Evolutionary conservation across 1,284 basidiomycete genomes (phyloP).

Genomic region (Clitocybe nebularis): DNA sequence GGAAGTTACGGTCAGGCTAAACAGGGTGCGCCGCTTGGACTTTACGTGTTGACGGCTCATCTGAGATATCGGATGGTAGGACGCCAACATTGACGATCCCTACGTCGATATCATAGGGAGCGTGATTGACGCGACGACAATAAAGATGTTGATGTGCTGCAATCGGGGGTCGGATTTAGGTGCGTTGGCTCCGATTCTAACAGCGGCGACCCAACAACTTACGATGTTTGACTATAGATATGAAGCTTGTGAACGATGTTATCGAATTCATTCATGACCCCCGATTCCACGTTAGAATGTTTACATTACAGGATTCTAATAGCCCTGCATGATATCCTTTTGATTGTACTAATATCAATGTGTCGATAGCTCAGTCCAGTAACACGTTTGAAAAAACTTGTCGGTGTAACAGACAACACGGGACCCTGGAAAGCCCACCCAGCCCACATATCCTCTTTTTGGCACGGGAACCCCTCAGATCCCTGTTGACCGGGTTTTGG

Average conservation of each 20-base stretch:
- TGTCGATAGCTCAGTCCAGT: too few relatives aligned
- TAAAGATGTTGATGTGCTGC: constrained; percentile 62
- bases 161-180: constrained; percentile 67
- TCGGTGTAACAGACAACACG: too few relatives aligned
- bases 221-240: constrained; percentile 39
- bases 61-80: constrained; percentile 28
- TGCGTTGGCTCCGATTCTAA: constrained; percentile 34
- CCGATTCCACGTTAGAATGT: constrained; percentile 51
- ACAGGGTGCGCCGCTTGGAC: constrained; percentile 35
- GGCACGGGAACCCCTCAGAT: too few relatives aligned
- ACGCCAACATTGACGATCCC: constrained; percentile 44
- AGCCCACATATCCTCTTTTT: too few relatives aligned
- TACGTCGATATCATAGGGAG: constrained; percentile 77
- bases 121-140: constrained; percentile 53
- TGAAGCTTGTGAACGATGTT: constrained; percentile 62
- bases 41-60: not conserved
- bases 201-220: not conserved
- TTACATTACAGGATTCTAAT: too few relatives aligned
- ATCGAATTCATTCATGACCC: constrained; percentile 64
- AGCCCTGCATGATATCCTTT: too few relatives aligned
- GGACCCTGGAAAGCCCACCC: too few relatives aligned
- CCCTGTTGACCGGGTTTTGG: too few relatives aligned
- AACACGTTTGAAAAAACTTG: too few relatives aligned
- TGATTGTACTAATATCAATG: too few relatives aligned
- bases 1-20: constrained; percentile 56